phyloP scores from a whole-genome alignment of 2,329 filamentous ascomycete species.

The Tolypocladium sp. region DNA sequence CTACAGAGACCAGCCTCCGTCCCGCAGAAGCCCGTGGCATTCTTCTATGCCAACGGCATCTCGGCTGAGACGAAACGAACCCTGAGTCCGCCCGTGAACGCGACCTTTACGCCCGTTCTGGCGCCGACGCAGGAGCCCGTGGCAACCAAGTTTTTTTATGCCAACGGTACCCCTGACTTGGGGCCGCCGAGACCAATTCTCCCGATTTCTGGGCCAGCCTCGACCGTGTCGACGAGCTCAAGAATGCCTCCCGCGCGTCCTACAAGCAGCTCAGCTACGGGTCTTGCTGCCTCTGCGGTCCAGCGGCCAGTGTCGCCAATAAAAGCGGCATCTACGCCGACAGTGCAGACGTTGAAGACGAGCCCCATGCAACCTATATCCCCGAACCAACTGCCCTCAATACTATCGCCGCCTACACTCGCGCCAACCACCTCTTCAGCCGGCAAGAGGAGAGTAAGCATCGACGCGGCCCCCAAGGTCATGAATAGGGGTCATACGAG shows the following conservation, averaged over 20 bases:
- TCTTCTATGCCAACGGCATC: slow-evolving; percentile 48
- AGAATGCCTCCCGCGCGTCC: slow-evolving; percentile 31
- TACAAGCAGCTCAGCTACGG: slow-evolving; percentile 18
- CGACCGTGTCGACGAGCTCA: slow-evolving; percentile 35
- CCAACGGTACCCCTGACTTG: slow-evolving; percentile 52
- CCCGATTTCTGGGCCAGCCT: slow-evolving; percentile 31
- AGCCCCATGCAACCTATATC: slow-evolving; percentile 12
- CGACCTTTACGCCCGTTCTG: slow-evolving; percentile 23
- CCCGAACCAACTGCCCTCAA: slow-evolving; percentile 17
- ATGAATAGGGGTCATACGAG: slow-evolving; percentile 29
- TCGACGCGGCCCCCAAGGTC: slow-evolving; percentile 26
- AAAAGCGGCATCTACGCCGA: slow-evolving; percentile 25
- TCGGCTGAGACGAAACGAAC: slow-evolving; percentile 28
- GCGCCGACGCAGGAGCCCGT: slow-evolving; percentile 26
- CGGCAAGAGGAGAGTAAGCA: slow-evolving; percentile 32
- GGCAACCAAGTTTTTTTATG: slow-evolving; percentile 66
- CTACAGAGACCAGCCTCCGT: slow-evolving; percentile 28
- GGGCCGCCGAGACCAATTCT: slow-evolving; percentile 19
- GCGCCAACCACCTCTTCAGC: slow-evolving; percentile 18
- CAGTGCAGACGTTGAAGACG: slow-evolving; percentile 9
- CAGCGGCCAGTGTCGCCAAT: slow-evolving; percentile 43
- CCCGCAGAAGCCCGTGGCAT: slow-evolving; percentile 39
- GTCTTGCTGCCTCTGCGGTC: slow-evolving; percentile 8
- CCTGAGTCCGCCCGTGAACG: slow-evolving; percentile 17
- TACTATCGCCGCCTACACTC: slow-evolving; percentile 26